Evolutionary conservation across 106 monocot species (phyloP), one percentile per base, ranked within the genome.

Genomic region (Phalaenopsis aphrodite): DNA sequence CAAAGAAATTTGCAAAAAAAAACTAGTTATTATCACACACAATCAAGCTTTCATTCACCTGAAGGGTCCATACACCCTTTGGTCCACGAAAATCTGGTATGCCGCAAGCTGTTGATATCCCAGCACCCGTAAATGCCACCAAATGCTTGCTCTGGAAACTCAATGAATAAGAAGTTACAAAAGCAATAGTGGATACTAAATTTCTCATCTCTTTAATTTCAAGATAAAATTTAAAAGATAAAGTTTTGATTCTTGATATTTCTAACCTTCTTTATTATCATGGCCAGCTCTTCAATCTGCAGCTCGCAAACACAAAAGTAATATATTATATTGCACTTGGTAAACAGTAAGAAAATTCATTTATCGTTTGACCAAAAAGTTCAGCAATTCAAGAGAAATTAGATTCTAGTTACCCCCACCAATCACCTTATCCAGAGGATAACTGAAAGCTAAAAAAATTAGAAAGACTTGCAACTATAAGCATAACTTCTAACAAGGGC

Each of bases 11-110:
- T 3, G 38, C 42, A 76, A 8, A 8, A 66, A 38, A 56, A 1
- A 15, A 58, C 8, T 58, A 61, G n/a, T 16, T 55, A 58, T 64
- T 42, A 18, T 8, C 0, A n/a, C 41, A 78, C 42, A 42, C 41
- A 38, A 55, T 39, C 15, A 39, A 42, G 11, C 3, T 47, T 79
- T 16, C 11, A 47, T 66, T 80, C 84, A 95, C 99, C 99, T 99
- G 99, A 88, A 99, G 91, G 39, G 99, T 99, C 99, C 99, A 99
- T 61, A 99, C 84, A 80, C 99, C 99, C 77, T 90, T 95, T 36
- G 98, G 98, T n/a, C 98, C 98, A 78, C 98, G 86, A 85, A 99
- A 99, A 88, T 99, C 98, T 69, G 98, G 98, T 78, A 99, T 99
- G 58, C 98, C 98, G 78, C 92, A 95, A 49, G 98, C 92, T 56